Evolutionary conservation across 192 early-diverging fungal genomes (phyloP).

Genomic region (Phycomyces nitens): DNA sequence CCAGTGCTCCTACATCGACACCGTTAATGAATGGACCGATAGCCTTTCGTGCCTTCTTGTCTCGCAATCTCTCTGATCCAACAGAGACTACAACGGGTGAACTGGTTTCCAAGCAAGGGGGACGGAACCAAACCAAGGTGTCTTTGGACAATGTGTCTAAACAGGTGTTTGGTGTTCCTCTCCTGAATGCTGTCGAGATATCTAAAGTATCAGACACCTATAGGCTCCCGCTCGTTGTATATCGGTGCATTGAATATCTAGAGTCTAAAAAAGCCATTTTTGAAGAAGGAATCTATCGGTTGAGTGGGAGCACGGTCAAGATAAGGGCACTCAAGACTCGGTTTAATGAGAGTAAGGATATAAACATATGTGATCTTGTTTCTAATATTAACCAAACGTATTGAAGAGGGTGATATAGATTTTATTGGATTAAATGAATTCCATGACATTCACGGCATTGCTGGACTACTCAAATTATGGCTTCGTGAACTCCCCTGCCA

Average conservation of each 20-base stretch:
- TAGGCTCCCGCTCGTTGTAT: constrained; percentile 88
- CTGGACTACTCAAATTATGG: constrained; percentile 90
- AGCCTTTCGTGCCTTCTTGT: constrained; percentile 27
- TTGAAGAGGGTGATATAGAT: constrained; percentile 69
- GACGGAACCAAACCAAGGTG: neutral
- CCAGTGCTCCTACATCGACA: neutral
- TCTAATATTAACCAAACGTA: neutral
- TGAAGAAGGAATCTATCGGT: constrained; percentile 95
- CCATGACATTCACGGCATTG: constrained; percentile 91
- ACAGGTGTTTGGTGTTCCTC: constrained; percentile 81
- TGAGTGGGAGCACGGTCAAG: constrained; percentile 72
- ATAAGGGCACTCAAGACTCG: constrained; percentile 76
- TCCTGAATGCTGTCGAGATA: constrained; percentile 73
- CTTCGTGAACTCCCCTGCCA: constrained; percentile 85
- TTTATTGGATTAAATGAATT: constrained; percentile 57
- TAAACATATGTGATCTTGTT: no score
- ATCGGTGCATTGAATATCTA: constrained; percentile 94
- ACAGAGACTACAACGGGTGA: neutral
- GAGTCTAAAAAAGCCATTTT: constrained; percentile 83
- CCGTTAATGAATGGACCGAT: neutral
- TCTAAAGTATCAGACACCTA: constrained; percentile 74
- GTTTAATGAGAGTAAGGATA: constrained; percentile 66
- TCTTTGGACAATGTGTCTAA: constrained; percentile 10
- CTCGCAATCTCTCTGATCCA: constrained; percentile 14
- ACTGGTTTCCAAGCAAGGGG: neutral